phyloP scores from a whole-genome alignment of 2,329 filamentous ascomycete species.

The Aspergillus sp. region DNA sequence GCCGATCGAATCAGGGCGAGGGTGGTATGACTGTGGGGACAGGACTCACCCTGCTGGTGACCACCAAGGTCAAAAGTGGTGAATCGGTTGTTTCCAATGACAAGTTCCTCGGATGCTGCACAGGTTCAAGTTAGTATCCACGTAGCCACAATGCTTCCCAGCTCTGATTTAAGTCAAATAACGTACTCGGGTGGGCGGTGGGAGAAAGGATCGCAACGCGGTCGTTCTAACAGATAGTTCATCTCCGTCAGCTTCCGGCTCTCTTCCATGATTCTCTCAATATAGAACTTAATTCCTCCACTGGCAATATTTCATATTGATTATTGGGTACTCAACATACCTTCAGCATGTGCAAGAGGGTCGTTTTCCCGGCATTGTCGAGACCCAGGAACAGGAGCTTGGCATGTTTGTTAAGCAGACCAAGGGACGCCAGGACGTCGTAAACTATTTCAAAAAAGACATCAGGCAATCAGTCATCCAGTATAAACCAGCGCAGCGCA shows the following conservation, averaged over 20 bases:
- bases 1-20: neutral
- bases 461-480: conserved; percentile 1
- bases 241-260: neutral
- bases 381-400: conserved; percentile 92
- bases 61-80: conserved; percentile 92
- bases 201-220: conserved; percentile 87
- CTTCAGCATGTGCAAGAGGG: conserved; percentile 93
- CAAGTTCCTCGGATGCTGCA: conserved; percentile 82
- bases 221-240: conserved; percentile 65
- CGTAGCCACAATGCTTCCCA: neutral
- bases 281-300: neutral
- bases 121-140: conserved; percentile 9
- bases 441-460: conserved; percentile 61
- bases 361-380: conserved; percentile 94
- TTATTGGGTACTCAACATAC: conserved; percentile 48
- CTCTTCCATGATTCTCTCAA: neutral
- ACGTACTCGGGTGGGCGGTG: conserved; percentile 85
- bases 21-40: neutral
- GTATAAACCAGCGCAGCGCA: neutral
- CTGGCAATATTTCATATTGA: neutral
- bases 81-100: conserved; percentile 90
- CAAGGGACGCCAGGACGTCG: conserved; percentile 83
- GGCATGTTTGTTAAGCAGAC: conserved; percentile 91
- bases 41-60: conserved; percentile 75
- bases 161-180: neutral